Evolutionary conservation across 805 yeast species (phyloP).

Genomic region (Myxozyma vanderwaltii): DNA sequence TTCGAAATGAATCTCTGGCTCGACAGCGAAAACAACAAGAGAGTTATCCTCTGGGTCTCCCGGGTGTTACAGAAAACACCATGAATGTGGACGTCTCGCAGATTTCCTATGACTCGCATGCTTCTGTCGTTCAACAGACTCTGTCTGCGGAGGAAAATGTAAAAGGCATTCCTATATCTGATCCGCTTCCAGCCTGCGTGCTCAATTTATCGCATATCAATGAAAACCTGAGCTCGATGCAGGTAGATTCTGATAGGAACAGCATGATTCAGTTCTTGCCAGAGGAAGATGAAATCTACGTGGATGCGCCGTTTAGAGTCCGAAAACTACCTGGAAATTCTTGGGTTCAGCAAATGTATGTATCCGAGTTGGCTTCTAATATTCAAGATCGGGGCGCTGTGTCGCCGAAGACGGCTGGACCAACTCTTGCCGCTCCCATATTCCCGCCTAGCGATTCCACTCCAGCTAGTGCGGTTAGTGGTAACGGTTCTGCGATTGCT

Average conservation of each 20-base stretch:
- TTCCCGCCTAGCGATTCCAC: not conserved
- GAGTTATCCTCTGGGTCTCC: constrained; percentile 8
- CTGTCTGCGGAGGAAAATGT: not conserved
- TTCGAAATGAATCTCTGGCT: constrained; percentile 1
- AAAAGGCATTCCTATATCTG: not conserved
- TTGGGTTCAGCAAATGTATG: constrained; percentile 23
- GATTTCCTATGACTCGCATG: constrained; percentile 14
- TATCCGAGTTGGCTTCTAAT: not conserved
- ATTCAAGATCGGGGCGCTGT: not conserved
- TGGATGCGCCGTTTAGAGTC: constrained; percentile 28
- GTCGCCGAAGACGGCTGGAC: not conserved
- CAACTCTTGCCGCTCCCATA: not conserved
- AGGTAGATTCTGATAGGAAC: not conserved
- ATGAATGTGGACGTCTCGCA: constrained; percentile 11
- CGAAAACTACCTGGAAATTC: constrained; percentile 20
- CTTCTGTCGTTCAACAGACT: constrained; percentile 6
- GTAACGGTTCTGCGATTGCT: not conserved
- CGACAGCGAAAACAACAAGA: constrained; percentile 2
- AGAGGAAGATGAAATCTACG: constrained; percentile 31
- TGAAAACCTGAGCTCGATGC: not conserved
- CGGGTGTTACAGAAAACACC: constrained; percentile 9
- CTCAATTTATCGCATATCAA: not conserved
- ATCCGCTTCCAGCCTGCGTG: constrained; percentile 4
- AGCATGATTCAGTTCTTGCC: constrained; percentile 21
- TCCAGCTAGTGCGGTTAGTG: not conserved